Conservation (phyloP, 345 rosid genomes). For the Citrus glauca region DNA sequence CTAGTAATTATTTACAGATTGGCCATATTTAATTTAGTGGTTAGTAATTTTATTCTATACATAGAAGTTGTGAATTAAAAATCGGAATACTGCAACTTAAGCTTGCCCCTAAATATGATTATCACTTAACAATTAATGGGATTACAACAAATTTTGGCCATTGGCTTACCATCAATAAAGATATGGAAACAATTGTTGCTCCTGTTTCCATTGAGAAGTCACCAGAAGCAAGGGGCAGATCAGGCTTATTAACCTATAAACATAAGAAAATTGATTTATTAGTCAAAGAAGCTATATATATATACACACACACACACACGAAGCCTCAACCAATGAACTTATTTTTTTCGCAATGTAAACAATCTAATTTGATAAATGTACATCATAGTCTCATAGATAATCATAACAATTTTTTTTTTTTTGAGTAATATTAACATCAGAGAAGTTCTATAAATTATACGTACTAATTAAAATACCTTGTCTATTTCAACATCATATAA, state of each 20-base stretch:
- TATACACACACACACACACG: background rate
- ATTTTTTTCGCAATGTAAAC: background rate
- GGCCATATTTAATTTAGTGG: no score
- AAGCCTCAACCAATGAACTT: background rate
- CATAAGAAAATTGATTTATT: background rate
- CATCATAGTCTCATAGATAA: no score
- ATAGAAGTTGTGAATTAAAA: no score
- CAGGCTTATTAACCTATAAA: conserved; percentile 34
- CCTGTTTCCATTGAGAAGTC: conserved; percentile 29
- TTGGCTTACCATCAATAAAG: conserved; percentile 19
- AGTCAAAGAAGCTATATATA: background rate
- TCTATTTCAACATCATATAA: conserved; percentile 32
- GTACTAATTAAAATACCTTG: conserved; percentile 19
- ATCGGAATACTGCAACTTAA: no score
- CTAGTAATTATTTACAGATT: background rate
- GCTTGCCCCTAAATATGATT: no score
- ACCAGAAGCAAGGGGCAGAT: conserved; percentile 40
- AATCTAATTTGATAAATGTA: no score
- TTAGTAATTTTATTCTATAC: no score
- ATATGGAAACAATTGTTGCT: conserved; percentile 19
- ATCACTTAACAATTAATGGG: background rate
- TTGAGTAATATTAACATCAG: no score
- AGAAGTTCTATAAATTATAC: background rate
- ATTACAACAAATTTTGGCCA: background rate
- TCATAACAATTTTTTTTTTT: no score